Percentiles rank a stretch among this genome's conserved stretches.
Conservation (phyloP, 2,329 filamentous ascomycete genomes). For the Rhynchosporium secalis region DNA sequence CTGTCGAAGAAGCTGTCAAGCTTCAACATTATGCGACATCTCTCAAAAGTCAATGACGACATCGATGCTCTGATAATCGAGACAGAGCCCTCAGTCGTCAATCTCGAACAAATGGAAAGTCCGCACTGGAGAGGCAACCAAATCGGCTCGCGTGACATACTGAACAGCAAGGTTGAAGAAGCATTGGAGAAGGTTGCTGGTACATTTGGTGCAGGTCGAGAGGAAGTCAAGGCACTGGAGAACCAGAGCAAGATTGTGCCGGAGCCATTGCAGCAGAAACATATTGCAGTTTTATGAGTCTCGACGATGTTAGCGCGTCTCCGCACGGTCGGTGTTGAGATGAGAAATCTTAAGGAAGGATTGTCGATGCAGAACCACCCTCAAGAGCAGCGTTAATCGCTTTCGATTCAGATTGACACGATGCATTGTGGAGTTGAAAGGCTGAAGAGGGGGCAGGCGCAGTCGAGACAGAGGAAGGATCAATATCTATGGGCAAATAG, state of each 20-base stretch:
- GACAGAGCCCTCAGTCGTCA: neutral
- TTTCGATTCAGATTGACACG: neutral
- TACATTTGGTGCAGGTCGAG: neutral
- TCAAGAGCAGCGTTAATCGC: neutral
- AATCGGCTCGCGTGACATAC: neutral
- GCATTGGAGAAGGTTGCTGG: neutral
- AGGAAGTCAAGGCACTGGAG: neutral
- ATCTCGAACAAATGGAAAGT: neutral
- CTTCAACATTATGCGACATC: neutral
- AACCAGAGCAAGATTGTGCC: neutral
- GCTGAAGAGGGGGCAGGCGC: neutral
- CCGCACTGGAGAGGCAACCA: neutral
- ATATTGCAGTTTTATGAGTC: neutral
- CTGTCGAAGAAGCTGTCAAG: neutral
- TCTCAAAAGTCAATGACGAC: neutral
- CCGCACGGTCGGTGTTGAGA: neutral
- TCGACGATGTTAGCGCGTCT: neutral
- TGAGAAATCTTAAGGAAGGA: neutral
- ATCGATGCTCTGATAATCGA: neutral
- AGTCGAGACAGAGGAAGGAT: neutral
- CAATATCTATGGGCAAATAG: neutral
- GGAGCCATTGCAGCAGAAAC: neutral
- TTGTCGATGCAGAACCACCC: neutral
- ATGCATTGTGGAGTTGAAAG: neutral
- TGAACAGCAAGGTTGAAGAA: neutral